phyloP scores from a whole-genome alignment of 768 basidiomycete species.

The Chalciporus chontae region DNA sequence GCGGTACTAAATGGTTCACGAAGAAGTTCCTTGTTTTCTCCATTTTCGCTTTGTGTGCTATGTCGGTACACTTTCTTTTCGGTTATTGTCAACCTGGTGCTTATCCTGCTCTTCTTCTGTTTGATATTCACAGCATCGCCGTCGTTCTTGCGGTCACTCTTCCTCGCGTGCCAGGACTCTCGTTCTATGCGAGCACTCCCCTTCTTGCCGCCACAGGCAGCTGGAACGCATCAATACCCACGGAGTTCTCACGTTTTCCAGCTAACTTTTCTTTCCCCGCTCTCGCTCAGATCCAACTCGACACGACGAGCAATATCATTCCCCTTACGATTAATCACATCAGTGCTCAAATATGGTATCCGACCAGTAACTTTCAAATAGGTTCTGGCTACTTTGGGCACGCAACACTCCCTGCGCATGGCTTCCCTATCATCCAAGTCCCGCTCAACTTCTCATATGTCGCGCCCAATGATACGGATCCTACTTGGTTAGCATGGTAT shows the following conservation, averaged over 20 bases:
- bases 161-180: constrained; percentile 75
- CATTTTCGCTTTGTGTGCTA: constrained; percentile 56
- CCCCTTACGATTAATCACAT: constrained; percentile 72
- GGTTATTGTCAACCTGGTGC: not conserved
- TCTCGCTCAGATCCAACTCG: constrained; percentile 66
- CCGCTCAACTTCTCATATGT: constrained; percentile 84
- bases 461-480: constrained; percentile 75
- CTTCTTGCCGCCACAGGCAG: constrained; percentile 55
- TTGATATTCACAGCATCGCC: constrained; percentile 45
- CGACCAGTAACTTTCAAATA: constrained; percentile 59
- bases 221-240: constrained; percentile 55
- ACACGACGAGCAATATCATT: constrained; percentile 72
- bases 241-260: constrained; percentile 68
- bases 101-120: constrained; percentile 1
- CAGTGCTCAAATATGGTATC: constrained; percentile 66
- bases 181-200: constrained; percentile 56
- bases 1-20: constrained; percentile 71
- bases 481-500: constrained; percentile 82
- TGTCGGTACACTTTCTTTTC: constrained; percentile 37
- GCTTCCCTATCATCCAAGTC: constrained; percentile 59
- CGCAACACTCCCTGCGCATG: constrained; percentile 61
- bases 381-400: constrained; percentile 62
- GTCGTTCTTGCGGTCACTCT: constrained; percentile 75
- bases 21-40: constrained; percentile 67
- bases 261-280: constrained; percentile 92